phyloP scores from a whole-genome alignment of 371 early-diverging fungal species.

The Phascolomyces articulosus region DNA sequence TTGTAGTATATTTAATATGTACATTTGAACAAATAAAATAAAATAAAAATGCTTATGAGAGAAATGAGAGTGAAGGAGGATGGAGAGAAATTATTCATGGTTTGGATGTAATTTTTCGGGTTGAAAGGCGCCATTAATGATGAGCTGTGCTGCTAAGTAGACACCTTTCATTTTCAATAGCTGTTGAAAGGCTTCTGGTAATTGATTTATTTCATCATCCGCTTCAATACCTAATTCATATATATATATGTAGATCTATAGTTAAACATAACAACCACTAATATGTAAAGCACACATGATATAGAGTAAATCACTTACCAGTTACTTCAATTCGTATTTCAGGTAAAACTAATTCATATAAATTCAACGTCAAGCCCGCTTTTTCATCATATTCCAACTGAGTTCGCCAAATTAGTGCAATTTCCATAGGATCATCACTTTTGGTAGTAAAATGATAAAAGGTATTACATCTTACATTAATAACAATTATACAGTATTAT shows the following conservation, averaged over 20 bases:
- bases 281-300: background rate
- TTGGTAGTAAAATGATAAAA: too few relatives aligned
- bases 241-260: background rate
- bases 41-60: background rate
- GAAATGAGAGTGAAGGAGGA: background rate
- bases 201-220: background rate
- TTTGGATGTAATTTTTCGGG: background rate
- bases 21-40: background rate
- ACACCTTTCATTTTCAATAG: conserved; percentile 5
- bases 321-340: background rate
- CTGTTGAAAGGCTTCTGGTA: background rate
- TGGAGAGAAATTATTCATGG: background rate
- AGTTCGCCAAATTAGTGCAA: background rate
- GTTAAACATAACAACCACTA: too few relatives aligned
- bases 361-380: background rate
- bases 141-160: conserved; percentile 5
- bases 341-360: conserved; percentile 25
- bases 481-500: background rate
- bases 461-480: too few relatives aligned
- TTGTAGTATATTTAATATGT: background rate
- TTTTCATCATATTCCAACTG: background rate
- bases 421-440: background rate
- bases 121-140: conserved; percentile 2
- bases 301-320: conserved; percentile 1
- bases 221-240: background rate